Evolutionary conservation across 2,329 filamentous ascomycete species (phyloP), one percentile per base, ranked within the genome.

Genomic region (Chaetomiaceae sp.): DNA sequence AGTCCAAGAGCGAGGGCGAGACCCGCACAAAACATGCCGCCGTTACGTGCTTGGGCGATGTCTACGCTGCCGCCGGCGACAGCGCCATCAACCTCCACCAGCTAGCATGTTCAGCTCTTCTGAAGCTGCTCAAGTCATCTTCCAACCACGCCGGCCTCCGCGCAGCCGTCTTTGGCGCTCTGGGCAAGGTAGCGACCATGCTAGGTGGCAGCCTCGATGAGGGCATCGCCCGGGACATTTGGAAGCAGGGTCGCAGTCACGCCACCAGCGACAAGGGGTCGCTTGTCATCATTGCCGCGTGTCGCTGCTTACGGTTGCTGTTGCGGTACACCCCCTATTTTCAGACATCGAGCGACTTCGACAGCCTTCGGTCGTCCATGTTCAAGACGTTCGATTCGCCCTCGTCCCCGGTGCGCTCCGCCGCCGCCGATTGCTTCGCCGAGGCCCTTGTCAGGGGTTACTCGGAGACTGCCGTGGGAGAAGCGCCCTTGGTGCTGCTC

Each of bases 31-130:
- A 88, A 66, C 90, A 96, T 75, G 89, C 89, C 6, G 91, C 91
- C 18, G 84, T 87, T 32, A 80, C 84, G 62, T 95, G 88, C 61
- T 65, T 98, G 56, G 93, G 93, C 26, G 84, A 93, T 60, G 80
- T 97, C 27, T 97, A 90, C 66, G 86, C 84, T 48, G 81, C 86
- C n/a, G 91, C 91, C 2, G 93, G 93, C 44, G 93, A 97, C 65
- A 96, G 91, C 65, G 88, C 87, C 39, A 87, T 95, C 64, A 83
- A 84, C 53, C 71, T 95, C 49, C 88, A 93, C 51, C 82, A 83
- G 46, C 68, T 95, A 50, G 80, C 83, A 14, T 87, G 83, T 56
- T 76, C 80, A 10, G 78, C 81, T 5, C 68, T 95, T 42, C 59
- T 95, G 47, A 94, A 90, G 65, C 71, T 90, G 0, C 68, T 95